A percentile compares a stretch with the other conserved stretches of the same genome.
These are phyloP conservation scores for Laguncularia racemosa DNA, from an alignment of 345 rosid genomes.

Conservation along the genomic window DNA sequence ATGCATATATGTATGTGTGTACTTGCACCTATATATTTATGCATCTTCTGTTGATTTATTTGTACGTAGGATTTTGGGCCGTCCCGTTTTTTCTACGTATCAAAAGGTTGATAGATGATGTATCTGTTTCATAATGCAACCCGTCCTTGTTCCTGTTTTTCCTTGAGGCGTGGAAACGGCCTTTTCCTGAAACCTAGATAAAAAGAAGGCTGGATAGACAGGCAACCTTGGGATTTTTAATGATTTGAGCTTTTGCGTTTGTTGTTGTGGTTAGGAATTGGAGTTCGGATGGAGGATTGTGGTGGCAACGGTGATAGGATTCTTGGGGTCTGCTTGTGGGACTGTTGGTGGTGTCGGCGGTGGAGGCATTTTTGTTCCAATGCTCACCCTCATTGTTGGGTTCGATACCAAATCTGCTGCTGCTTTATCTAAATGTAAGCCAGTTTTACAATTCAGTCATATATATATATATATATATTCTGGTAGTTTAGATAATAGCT, in stretches of 20 bases:
- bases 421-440: conserved; percentile 84
- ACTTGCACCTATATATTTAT: no score
- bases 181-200: no score
- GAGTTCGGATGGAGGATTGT: conserved; percentile 60
- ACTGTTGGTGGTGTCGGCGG: conserved; percentile 98
- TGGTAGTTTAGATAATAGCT: background rate
- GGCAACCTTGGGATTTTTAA: background rate
- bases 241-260: background rate
- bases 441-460: background rate
- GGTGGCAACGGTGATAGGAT: conserved; percentile 69
- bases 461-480: no score
- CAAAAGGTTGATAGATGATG: no score
- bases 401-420: conserved; percentile 96
- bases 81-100: no score
- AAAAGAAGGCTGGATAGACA: no score
- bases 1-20: no score
- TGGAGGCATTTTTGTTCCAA: conserved; percentile 94
- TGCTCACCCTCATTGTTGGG: conserved; percentile 87
- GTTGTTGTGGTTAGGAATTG: conserved; percentile 35
- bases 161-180: no score
- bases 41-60: no score
- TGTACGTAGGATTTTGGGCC: no score
- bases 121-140: no score
- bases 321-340: conserved; percentile 89
- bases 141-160: no score